Conservation (phyloP, 352 stramenopile genomes). For the Globisporangium perplexum region DNA sequence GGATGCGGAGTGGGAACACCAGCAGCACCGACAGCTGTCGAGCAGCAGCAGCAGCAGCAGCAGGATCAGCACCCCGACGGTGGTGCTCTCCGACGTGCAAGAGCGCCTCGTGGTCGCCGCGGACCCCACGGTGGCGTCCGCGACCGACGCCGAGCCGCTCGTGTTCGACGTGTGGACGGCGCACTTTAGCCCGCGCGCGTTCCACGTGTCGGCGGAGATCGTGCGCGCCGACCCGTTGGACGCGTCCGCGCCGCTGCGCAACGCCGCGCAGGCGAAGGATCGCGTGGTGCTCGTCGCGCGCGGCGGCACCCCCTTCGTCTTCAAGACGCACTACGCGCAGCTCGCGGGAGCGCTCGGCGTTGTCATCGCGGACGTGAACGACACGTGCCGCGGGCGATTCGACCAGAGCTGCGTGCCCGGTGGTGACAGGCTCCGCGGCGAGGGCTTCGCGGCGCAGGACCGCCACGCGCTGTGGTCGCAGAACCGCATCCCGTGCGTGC, state of each 20-base stretch:
- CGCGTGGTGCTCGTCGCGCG: slow-evolving; percentile 51
- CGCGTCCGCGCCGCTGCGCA: slow-evolving; percentile 42
- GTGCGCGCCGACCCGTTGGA: slow-evolving; percentile 58
- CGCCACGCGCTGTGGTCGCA: slow-evolving; percentile 42
- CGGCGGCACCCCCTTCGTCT: slow-evolving; percentile 51
- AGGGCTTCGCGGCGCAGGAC: slow-evolving; percentile 58
- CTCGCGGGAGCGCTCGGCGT: slow-evolving; percentile 58
- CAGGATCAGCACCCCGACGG: slow-evolving; percentile 10
- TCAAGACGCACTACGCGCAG: slow-evolving; percentile 65
- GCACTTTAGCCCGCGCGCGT: slow-evolving; percentile 59
- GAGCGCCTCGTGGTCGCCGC: slow-evolving; percentile 25
- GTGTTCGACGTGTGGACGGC: slow-evolving; percentile 54
- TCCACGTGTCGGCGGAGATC: slow-evolving; percentile 63
- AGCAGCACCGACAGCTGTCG: neutral
- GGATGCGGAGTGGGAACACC: neutral
- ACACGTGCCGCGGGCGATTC: slow-evolving; percentile 41
- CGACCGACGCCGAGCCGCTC: slow-evolving; percentile 10
- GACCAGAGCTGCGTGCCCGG: slow-evolving; percentile 69
- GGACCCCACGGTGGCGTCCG: neutral
- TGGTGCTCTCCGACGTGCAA: slow-evolving; percentile 57
- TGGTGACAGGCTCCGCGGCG: slow-evolving; percentile 28
- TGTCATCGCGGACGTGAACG: slow-evolving; percentile 46
- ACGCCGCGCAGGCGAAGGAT: slow-evolving; percentile 41
- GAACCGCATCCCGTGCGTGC: slow-evolving; percentile 58
- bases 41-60: neutral